Conservation (phyloP, 1,284 basidiomycete species). For the Malassezia dermatis region DNA sequence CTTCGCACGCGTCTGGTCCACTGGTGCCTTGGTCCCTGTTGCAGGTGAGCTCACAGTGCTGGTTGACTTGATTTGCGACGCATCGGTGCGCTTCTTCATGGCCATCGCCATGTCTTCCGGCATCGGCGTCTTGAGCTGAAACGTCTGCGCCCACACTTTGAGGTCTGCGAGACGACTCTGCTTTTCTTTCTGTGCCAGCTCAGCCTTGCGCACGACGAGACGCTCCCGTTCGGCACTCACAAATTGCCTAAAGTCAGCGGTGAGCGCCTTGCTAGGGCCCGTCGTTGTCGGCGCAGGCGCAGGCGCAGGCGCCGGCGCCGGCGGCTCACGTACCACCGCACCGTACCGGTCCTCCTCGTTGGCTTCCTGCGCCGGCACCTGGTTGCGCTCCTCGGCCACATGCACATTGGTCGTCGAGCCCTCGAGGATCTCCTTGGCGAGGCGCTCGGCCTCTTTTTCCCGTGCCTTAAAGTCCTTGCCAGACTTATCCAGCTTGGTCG, state of each 20-base stretch:
- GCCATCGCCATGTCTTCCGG: slow-evolving; percentile 77
- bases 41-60: slow-evolving; percentile 27
- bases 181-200: slow-evolving; percentile 80
- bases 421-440: slow-evolving; percentile 81
- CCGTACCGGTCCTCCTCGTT: slow-evolving; percentile 98
- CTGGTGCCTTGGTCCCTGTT: slow-evolving; percentile 13
- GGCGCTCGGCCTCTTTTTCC: slow-evolving; percentile 72
- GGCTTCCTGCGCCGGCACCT: slow-evolving; percentile 60
- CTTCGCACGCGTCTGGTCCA: slow-evolving; percentile 35
- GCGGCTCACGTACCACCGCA: slow-evolving; percentile 74
- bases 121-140: slow-evolving; percentile 92
- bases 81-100: slow-evolving; percentile 48
- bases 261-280: slow-evolving; percentile 23
- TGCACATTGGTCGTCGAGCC: slow-evolving; percentile 59
- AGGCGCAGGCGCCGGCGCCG: slow-evolving; percentile 49
- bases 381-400: slow-evolving; percentile 76
- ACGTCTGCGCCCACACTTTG: slow-evolving; percentile 78
- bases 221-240: slow-evolving; percentile 41
- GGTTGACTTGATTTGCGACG: slow-evolving; percentile 27
- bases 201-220: slow-evolving; percentile 72
- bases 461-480: slow-evolving; percentile 76
- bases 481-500: slow-evolving; percentile 78
- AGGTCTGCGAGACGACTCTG: slow-evolving; percentile 82
- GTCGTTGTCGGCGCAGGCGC: background rate
- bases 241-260: slow-evolving; percentile 41